A percentile compares a stretch with the other conserved stretches of the same genome.
Conservation (phyloP, 2,329 filamentous ascomycete genomes). For the Colletotrichum ledebouriae region DNA sequence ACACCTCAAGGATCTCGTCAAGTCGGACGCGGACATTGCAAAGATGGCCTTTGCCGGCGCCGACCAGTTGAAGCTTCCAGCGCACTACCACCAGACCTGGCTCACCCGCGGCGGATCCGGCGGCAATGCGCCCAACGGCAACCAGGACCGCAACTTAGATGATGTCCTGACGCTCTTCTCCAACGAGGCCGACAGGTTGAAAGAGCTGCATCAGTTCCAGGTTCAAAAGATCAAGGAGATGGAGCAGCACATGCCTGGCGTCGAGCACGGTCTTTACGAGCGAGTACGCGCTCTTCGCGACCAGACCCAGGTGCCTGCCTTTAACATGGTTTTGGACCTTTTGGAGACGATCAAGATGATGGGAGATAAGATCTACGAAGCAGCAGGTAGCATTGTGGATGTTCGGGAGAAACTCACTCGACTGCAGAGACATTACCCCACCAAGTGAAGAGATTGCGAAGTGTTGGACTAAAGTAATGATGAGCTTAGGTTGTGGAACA, state of each 20-base stretch:
- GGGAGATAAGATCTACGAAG: slow-evolving; percentile 43
- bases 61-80: slow-evolving; percentile 80
- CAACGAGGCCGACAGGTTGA: slow-evolving; percentile 45
- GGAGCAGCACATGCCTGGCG: slow-evolving; percentile 62
- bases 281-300: slow-evolving; percentile 42
- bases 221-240: slow-evolving; percentile 54
- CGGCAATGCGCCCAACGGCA: slow-evolving; percentile 49
- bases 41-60: slow-evolving; percentile 80
- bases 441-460: slow-evolving; percentile 48
- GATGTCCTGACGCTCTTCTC: slow-evolving; percentile 43
- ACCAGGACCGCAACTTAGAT: slow-evolving; percentile 56
- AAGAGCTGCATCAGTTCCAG: slow-evolving; percentile 58
- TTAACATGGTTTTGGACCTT: slow-evolving; percentile 42
- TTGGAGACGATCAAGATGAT: slow-evolving; percentile 44
- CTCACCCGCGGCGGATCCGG: slow-evolving; percentile 53
- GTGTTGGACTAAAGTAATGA: not conserved
- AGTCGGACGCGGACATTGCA: slow-evolving; percentile 78
- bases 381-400: slow-evolving; percentile 41
- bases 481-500: not conserved
- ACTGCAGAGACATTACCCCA: slow-evolving; percentile 43
- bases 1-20: slow-evolving; percentile 69
- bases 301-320: slow-evolving; percentile 41
- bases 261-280: slow-evolving; percentile 61
- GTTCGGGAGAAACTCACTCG: slow-evolving; percentile 45
- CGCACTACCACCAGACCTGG: slow-evolving; percentile 64